phyloP scores from a whole-genome alignment of 768 basidiomycete species.

The Amanita thiersii region DNA sequence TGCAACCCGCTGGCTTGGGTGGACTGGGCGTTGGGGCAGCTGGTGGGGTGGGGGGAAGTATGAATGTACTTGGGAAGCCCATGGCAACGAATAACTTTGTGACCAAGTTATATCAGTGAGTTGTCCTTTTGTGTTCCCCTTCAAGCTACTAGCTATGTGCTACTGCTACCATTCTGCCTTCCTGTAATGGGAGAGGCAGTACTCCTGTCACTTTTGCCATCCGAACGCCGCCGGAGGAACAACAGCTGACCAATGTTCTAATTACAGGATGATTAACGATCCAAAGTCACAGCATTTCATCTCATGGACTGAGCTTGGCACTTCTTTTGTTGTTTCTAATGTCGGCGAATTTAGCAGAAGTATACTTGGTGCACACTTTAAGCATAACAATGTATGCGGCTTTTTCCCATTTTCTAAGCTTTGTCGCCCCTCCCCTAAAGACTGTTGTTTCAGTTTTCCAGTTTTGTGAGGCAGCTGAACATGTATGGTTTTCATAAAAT shows the following conservation, averaged over 20 bases:
- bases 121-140: constrained; percentile 12
- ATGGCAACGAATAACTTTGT: constrained; percentile 78
- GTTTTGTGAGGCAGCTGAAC: constrained; percentile 91
- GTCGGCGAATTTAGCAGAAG: constrained; percentile 81
- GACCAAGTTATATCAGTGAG: constrained; percentile 80
- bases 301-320: constrained; percentile 74
- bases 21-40: constrained; percentile 4
- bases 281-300: constrained; percentile 74
- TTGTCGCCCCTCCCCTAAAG: neutral
- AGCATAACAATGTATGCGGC: constrained; percentile 74
- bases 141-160: neutral
- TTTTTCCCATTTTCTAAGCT: constrained; percentile 2
- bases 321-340: constrained; percentile 81
- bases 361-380: constrained; percentile 82
- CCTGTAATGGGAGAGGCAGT: neutral
- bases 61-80: constrained; percentile 59
- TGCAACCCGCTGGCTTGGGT: neutral
- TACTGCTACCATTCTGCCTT: neutral
- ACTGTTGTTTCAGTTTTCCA: constrained; percentile 61
- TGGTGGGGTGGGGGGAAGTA: constrained; percentile 27
- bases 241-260: no score
- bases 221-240: no score
- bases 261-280: constrained; percentile 76
- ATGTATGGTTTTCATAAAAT: constrained; percentile 98
- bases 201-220: constrained; percentile 8